Base-by-base conservation (phyloP, 805 yeast species). In the Suhomyces sp. region DNA sequence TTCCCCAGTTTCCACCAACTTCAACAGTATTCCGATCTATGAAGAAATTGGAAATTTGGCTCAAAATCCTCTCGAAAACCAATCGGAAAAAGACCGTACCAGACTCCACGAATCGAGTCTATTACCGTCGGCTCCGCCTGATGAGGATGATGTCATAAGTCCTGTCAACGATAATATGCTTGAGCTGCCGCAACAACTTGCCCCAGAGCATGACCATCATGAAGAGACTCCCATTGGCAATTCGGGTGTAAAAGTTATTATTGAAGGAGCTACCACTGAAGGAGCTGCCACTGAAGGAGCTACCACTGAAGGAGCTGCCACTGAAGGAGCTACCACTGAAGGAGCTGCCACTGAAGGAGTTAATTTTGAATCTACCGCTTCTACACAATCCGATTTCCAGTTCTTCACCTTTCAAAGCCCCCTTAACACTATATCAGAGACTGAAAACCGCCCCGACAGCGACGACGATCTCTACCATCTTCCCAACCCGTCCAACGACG, bases 31-130 rank as follows among this genome's bases (percentile, higher is more conserved):
- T 9, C 56, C 56, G 3, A 45, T 45, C 22, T 53, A 53, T 19
- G 48, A 47, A 10, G 54, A 47, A 35, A 44, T 53, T 17, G 22
- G 41, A 1, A 17, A 9, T 8, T 41, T 39, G 25, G 27, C 20
- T 12, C 15, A n/a, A 25, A 9, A 6, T 22, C 10, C 46, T 22
- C 8, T 40, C 22, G 40, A 33, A 39, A n/a, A 39, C 44, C 44
- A 19, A 7, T 63, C 83, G 0, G 93, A 86, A 53, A 86, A 87
- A 62, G 86, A 85, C 54, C 60, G 76, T 13, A 64, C 85, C 58
- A 69, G 76, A 52, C 66, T 75, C 3, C 76, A 76, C 46, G 92
- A 86, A 62, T 77, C 78, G 44, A 78, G 86, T 4, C 68, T 86
- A 41, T 60, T 85, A 20, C 92, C 93, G 0, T 84, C 89, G 2